Conservation (phyloP, 1,284 basidiomycete genomes). For the Neonothopanus nambi region DNA sequence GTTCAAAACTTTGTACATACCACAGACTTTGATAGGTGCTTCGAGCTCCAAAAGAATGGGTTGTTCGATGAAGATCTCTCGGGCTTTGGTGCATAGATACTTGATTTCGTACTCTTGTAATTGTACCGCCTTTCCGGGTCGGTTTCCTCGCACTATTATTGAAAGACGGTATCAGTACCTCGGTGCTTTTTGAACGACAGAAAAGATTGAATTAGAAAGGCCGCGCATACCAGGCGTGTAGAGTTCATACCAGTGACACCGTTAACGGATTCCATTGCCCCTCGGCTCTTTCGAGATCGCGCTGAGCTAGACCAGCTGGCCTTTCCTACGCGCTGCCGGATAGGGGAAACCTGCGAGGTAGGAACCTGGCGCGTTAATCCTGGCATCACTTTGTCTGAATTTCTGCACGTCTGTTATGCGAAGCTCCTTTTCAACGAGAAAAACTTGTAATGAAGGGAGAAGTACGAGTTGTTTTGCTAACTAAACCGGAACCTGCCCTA, state of each 20-base stretch:
- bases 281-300: not conserved
- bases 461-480: no score
- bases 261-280: not conserved
- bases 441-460: no score
- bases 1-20: slow-evolving; percentile 50
- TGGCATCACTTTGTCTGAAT: no score
- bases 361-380: no score
- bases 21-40: slow-evolving; percentile 96
- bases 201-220: slow-evolving; percentile 11
- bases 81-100: slow-evolving; percentile 91
- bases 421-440: no score
- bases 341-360: no score
- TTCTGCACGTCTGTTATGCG: no score
- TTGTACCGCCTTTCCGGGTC: slow-evolving; percentile 92
- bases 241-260: not conserved
- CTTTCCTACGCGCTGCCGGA: no score
- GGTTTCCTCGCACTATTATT: slow-evolving; percentile 82
- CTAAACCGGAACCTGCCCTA: no score
- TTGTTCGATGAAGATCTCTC: slow-evolving; percentile 96
- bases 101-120: slow-evolving; percentile 96
- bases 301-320: no score
- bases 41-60: slow-evolving; percentile 93
- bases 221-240: not conserved
- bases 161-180: slow-evolving; percentile 9
- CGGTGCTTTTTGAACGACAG: not conserved